Evolutionary conservation across 345 rosid species (phyloP).

Genomic region (Cardiospermum halicacabum): DNA sequence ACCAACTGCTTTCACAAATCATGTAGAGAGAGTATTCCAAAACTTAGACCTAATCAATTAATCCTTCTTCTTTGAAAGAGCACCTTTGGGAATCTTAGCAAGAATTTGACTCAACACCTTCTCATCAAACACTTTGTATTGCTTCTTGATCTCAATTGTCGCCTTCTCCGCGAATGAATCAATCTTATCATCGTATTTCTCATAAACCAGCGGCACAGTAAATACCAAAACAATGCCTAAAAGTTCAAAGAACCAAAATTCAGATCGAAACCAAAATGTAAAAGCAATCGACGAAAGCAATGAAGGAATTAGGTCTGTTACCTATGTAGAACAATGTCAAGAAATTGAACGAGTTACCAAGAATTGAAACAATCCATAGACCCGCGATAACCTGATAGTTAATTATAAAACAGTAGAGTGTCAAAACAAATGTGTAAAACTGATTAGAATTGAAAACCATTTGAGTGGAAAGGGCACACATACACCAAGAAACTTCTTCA

Average conservation of each 20-base stretch:
- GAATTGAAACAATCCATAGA: constrained; percentile 66
- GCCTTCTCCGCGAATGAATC: constrained; percentile 83
- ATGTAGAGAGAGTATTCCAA: not conserved
- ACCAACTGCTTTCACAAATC: not conserved
- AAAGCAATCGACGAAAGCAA: not conserved
- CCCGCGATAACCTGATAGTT: constrained; percentile 73
- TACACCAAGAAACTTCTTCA: constrained; percentile 65
- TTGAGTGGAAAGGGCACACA: no score
- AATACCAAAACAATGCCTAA: constrained; percentile 69
- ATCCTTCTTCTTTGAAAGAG: constrained; percentile 63
- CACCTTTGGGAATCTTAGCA: constrained; percentile 70
- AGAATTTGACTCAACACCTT: constrained; percentile 71
- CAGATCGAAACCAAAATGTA: no score
- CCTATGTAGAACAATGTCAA: constrained; percentile 73
- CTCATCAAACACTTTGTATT: constrained; percentile 63
- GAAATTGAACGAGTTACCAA: constrained; percentile 75
- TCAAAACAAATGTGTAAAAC: no score
- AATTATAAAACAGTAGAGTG: no score
- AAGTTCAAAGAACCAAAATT: not conserved
- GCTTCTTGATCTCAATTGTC: constrained; percentile 67
- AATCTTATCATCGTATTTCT: constrained; percentile 80
- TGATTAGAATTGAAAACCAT: no score
- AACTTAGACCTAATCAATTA: constrained; percentile 23
- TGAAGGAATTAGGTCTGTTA: constrained; percentile 18
- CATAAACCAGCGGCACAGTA: constrained; percentile 71